Percentiles rank a stretch among this genome's conserved stretches.
phyloP scores from a whole-genome alignment of 2,329 filamentous ascomycete genomes.

The Cordyceps cateniannulata region DNA sequence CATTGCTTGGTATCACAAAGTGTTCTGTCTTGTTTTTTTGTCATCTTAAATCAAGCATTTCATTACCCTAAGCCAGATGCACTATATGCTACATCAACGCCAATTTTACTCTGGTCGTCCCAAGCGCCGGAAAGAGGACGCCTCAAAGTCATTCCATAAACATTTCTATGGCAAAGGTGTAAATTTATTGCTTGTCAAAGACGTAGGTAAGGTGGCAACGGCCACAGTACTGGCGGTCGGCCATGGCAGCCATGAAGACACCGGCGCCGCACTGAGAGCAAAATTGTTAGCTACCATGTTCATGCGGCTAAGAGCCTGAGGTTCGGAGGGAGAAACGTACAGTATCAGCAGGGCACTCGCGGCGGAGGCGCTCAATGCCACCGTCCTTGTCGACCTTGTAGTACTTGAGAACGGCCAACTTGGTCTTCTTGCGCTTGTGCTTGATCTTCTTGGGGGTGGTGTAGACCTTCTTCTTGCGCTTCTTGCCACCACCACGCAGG shows the following conservation, averaged over 20 bases:
- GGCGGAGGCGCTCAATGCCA: constrained; percentile 98
- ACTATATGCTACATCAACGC: constrained; percentile 40
- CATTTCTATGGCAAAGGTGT: constrained; percentile 10
- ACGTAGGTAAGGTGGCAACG: constrained; percentile 68
- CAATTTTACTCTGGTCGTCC: constrained; percentile 23
- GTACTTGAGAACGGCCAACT: constrained; percentile 99
- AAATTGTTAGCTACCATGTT: too few relatives aligned
- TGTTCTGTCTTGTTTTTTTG: constrained; percentile 12
- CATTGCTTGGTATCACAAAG: not conserved
- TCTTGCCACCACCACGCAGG: constrained; percentile 98
- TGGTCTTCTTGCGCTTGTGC: constrained; percentile 99
- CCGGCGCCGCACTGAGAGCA: constrained; percentile 81
- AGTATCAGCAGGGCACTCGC: constrained; percentile 90
- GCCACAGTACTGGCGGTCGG: constrained; percentile 97
- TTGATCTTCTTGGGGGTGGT: constrained; percentile 99
- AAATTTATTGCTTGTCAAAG: constrained; percentile 60
- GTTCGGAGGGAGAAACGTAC: constrained; percentile 52
- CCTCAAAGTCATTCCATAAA: constrained; percentile 15
- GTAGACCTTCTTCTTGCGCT: constrained; percentile 99
- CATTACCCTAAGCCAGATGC: constrained; percentile 35
- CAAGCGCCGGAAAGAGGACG: constrained; percentile 11
- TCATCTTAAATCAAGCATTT: constrained; percentile 28
- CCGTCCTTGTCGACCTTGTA: constrained; percentile 99
- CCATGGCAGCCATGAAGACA: constrained; percentile 99
- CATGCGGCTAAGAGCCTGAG: too few relatives aligned